phyloP scores from a whole-genome alignment of 202 grass and related monocot species.

The Schoenoplectus triqueter region DNA sequence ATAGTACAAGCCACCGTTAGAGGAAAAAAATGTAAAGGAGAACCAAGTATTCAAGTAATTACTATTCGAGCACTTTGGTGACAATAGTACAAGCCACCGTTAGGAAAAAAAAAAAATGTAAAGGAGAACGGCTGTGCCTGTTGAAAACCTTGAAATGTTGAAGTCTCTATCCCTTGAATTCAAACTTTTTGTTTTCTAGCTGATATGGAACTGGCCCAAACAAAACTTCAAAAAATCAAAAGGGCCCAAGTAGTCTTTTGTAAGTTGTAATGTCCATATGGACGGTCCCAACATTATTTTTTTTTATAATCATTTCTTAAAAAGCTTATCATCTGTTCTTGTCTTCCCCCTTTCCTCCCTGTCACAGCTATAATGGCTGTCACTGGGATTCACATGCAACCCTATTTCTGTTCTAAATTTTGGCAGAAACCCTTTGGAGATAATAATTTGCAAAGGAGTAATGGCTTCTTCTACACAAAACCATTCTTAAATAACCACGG shows the following conservation, averaged over 20 bases:
- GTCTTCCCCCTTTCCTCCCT: background rate
- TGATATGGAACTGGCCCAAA: conserved; percentile 1
- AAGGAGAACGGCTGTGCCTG: background rate
- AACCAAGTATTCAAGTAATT: background rate
- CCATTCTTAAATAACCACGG: conserved; percentile 21
- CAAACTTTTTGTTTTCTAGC: background rate
- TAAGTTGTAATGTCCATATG: background rate
- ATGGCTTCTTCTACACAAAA: background rate
- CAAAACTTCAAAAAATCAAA: background rate
- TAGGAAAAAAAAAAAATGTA: background rate
- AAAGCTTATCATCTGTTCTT: background rate
- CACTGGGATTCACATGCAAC: background rate
- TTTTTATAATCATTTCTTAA: conserved; percentile 9
- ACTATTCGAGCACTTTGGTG: background rate
- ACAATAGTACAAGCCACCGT: background rate
- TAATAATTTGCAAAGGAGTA: background rate
- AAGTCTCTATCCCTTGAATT: background rate
- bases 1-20: background rate
- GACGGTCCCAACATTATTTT: background rate
- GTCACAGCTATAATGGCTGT: background rate
- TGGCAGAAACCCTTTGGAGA: background rate
- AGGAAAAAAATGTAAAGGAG: background rate
- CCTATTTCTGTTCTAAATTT: background rate
- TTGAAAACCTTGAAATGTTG: background rate
- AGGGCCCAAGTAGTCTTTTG: conserved; percentile 3